A percentile compares a stretch with the other conserved stretches of the same genome.
Evolutionary conservation across 257 asterid genomes (phyloP).

Genomic region (Fraxinus anomala): DNA sequence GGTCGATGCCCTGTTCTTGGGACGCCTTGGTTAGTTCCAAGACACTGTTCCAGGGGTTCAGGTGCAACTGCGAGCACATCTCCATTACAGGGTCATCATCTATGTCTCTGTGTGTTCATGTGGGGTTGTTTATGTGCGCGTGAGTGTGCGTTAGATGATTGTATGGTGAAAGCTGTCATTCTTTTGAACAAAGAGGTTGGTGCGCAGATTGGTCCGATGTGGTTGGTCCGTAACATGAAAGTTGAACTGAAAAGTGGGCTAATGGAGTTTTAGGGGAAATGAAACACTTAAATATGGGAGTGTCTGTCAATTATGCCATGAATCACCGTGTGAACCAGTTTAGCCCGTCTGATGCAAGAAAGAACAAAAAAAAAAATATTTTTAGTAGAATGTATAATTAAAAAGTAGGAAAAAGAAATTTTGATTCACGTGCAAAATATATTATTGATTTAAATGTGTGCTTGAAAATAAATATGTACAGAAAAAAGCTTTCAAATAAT

Average conservation of each 20-base stretch:
- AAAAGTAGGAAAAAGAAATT: no score
- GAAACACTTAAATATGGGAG: not conserved
- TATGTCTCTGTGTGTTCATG: slow-evolving; percentile 3
- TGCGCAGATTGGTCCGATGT: slow-evolving; percentile 2
- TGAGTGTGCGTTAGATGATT: not conserved
- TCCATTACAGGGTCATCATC: slow-evolving; percentile 51
- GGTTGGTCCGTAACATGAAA: slow-evolving; percentile 36
- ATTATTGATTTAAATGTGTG: no score
- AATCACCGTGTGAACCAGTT: no score
- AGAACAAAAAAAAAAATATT: no score
- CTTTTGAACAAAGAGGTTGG: not conserved
- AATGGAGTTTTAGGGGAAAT: slow-evolving; percentile 11
- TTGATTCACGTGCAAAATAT: no score
- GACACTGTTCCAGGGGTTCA: slow-evolving; percentile 60
- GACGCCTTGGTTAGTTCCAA: slow-evolving; percentile 75
- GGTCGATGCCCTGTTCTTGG: slow-evolving; percentile 72
- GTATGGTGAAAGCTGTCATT: not conserved
- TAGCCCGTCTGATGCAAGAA: no score
- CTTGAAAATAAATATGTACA: no score
- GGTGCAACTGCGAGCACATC: slow-evolving; percentile 36
- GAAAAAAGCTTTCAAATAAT: no score
- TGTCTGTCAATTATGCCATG: not conserved
- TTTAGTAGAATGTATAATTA: no score
- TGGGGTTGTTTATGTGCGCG: not conserved
- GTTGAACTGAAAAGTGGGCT: slow-evolving; percentile 41